These are phyloP conservation scores for Cystoderma amianthinum DNA, from an alignment of 768 basidiomycete species.

Conservation along the genomic window DNA sequence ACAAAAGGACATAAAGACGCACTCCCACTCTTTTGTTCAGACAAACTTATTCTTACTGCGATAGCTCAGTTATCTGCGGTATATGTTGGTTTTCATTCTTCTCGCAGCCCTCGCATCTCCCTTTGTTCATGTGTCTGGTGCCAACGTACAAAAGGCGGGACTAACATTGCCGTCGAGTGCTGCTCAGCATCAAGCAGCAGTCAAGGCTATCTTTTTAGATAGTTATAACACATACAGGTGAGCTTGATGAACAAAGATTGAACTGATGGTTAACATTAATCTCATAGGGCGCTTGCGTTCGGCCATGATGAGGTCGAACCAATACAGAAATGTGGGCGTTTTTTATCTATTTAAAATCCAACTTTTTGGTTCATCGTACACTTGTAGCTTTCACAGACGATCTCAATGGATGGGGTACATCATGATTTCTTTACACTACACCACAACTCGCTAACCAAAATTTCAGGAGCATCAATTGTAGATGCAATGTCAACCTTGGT, in stretches of 20 bases:
- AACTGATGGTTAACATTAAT: background rate
- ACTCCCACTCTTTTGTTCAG: too few relatives aligned
- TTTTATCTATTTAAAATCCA: conserved; percentile 12
- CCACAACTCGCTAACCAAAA: conserved; percentile 14
- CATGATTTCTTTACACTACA: background rate
- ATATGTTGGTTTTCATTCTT: conserved; percentile 11
- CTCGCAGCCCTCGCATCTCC: too few relatives aligned
- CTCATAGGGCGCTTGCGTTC: conserved; percentile 43
- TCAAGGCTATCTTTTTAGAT: conserved; percentile 40
- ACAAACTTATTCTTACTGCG: too few relatives aligned
- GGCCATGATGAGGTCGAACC: conserved; percentile 58
- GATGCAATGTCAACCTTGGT: conserved; percentile 62
- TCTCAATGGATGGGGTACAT: conserved; percentile 40
- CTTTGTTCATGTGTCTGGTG: too few relatives aligned
- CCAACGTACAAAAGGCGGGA: background rate
- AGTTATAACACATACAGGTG: conserved; percentile 56
- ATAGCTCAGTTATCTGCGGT: too few relatives aligned
- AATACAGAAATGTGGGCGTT: conserved; percentile 27
- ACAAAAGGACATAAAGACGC: too few relatives aligned
- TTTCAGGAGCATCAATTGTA: conserved; percentile 54
- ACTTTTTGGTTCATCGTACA: background rate
- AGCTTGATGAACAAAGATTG: conserved; percentile 8
- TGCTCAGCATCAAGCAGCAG: conserved; percentile 26
- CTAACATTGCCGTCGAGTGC: conserved; percentile 12
- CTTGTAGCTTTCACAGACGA: conserved; percentile 24